Evolutionary conservation across 1,284 basidiomycete genomes (phyloP).

Genomic region (Microbotryum violaceum): DNA sequence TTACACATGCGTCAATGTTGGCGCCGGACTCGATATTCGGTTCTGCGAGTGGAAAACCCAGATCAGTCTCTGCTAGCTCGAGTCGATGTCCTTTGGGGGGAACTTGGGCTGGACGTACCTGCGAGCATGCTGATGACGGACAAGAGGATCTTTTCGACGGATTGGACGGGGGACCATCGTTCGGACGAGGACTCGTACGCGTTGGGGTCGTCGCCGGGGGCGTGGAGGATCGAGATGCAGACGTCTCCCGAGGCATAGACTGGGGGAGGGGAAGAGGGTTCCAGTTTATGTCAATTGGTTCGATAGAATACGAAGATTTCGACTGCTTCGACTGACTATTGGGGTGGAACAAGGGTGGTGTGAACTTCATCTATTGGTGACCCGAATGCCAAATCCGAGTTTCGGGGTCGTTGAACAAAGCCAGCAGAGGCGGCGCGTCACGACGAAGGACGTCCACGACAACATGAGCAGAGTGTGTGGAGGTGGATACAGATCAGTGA

Average conservation of each 20-base stretch:
- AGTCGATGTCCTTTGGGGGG: not conserved
- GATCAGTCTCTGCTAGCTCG: not conserved
- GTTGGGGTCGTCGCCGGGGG: constrained; percentile 78
- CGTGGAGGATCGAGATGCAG: constrained; percentile 97
- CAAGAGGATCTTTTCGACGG: constrained; percentile 83
- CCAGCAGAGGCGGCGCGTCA: too few relatives aligned
- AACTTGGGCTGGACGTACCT: constrained; percentile 47
- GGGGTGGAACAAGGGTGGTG: constrained; percentile 93
- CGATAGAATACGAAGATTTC: not conserved
- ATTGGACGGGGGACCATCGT: constrained; percentile 96
- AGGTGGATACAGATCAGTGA: not conserved
- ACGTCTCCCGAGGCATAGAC: constrained; percentile 92
- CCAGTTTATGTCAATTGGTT: not conserved
- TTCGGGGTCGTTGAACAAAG: too few relatives aligned
- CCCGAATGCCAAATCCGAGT: too few relatives aligned
- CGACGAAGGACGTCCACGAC: too few relatives aligned
- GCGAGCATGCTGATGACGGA: constrained; percentile 99
- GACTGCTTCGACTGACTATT: constrained; percentile 60
- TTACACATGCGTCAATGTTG: constrained; percentile 67
- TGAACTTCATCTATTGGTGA: constrained; percentile 69
- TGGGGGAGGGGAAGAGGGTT: constrained; percentile 36
- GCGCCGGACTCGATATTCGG: constrained; percentile 99
- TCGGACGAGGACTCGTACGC: constrained; percentile 82
- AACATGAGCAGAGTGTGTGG: too few relatives aligned
- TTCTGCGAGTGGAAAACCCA: constrained; percentile 48